phyloP scores from a whole-genome alignment of 352 stramenopile genomes.

The Phytophthora quininea region DNA sequence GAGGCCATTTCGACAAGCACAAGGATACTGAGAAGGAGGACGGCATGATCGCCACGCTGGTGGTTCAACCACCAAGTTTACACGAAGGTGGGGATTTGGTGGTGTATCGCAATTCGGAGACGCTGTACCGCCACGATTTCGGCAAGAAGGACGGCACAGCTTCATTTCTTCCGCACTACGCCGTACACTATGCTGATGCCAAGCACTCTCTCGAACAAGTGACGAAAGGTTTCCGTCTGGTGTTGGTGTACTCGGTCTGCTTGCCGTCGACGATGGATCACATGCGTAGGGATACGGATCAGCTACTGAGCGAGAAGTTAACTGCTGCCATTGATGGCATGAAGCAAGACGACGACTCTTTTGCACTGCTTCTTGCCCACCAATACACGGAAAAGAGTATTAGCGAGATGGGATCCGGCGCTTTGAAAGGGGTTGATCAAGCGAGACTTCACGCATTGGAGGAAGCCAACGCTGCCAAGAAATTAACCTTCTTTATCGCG shows the following conservation, averaged over 20 bases:
- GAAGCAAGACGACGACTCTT: conserved; percentile 41
- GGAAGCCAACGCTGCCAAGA: conserved; percentile 12
- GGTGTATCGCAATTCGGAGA: conserved; percentile 13
- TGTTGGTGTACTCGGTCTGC: conserved; percentile 31
- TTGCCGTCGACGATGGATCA: conserved; percentile 18
- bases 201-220: conserved; percentile 26
- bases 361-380: conserved; percentile 21
- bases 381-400: conserved; percentile 28
- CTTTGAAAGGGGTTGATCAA: conserved; percentile 25
- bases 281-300: conserved; percentile 1
- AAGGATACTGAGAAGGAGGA: no score
- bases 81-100: conserved; percentile 31
- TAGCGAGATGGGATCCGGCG: conserved; percentile 7
- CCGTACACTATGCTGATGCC: conserved; percentile 32
- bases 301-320: background rate
- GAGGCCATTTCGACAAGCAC: background rate
- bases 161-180: conserved; percentile 19
- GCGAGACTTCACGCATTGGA: conserved; percentile 12
- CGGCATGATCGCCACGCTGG: conserved; percentile 9
- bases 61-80: conserved; percentile 43
- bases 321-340: conserved; percentile 29
- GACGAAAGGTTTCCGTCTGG: conserved; percentile 28
- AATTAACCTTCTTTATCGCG: conserved; percentile 18
- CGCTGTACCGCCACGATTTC: conserved; percentile 25
- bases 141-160: conserved; percentile 19